Evolutionary conservation across 495 filamentous ascomycete species (phyloP).

Genomic region (Penicillium tannophilum): DNA sequence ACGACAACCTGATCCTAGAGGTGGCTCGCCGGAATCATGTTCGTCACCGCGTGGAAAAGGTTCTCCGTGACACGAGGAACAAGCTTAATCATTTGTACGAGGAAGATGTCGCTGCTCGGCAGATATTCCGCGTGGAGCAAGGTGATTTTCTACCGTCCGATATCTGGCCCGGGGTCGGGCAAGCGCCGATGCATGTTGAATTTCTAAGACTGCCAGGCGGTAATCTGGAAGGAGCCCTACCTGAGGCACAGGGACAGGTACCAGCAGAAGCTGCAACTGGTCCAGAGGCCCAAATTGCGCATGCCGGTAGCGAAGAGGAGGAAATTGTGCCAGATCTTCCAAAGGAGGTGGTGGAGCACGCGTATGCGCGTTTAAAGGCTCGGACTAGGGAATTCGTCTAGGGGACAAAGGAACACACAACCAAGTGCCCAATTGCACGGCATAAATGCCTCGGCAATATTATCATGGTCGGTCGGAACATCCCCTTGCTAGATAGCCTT

Average conservation of each 20-base stretch:
- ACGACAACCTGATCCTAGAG: slow-evolving; percentile 82
- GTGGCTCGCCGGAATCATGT: slow-evolving; percentile 70
- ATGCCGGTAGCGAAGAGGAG: slow-evolving; percentile 29
- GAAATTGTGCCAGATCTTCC: slow-evolving; percentile 56
- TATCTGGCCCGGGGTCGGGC: slow-evolving; percentile 77
- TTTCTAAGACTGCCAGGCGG: slow-evolving; percentile 48
- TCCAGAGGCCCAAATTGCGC: background rate
- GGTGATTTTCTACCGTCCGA: slow-evolving; percentile 87
- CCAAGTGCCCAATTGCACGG: background rate
- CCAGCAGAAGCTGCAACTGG: slow-evolving; percentile 4
- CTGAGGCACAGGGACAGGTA: slow-evolving; percentile 9
- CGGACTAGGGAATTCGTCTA: slow-evolving; percentile 22
- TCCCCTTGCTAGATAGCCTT: background rate
- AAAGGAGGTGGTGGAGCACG: slow-evolving; percentile 57
- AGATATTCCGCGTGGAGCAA: slow-evolving; percentile 77
- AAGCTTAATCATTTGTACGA: slow-evolving; percentile 76
- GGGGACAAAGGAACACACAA: background rate
- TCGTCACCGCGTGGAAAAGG: slow-evolving; percentile 70
- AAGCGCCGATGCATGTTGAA: slow-evolving; percentile 60
- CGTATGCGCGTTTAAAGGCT: slow-evolving; percentile 43
- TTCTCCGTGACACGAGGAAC: slow-evolving; percentile 72
- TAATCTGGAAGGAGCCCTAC: slow-evolving; percentile 28
- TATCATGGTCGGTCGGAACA: background rate
- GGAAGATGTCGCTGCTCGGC: slow-evolving; percentile 71
- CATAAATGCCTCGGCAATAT: background rate